Conservation (phyloP, 257 asterid genomes). For the Fraxinus excelsior region DNA sequence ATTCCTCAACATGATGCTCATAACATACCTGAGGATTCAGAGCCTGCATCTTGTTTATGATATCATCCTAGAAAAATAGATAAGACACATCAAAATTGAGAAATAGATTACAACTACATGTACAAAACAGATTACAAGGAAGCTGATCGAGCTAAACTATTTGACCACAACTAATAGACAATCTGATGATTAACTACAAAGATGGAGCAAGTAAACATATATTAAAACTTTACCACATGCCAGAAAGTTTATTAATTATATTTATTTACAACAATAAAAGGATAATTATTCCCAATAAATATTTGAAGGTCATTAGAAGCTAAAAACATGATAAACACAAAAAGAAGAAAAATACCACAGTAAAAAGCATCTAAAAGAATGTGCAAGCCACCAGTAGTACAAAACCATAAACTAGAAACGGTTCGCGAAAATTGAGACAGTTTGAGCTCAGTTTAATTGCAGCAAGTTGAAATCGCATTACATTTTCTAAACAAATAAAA, state of each 20-base stretch:
- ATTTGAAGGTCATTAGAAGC: not conserved
- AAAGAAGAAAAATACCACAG: not conserved
- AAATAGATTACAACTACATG: not conserved
- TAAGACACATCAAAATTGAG: constrained; percentile 14
- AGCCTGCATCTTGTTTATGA: constrained; percentile 62
- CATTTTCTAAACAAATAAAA: not conserved
- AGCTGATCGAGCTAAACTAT: constrained; percentile 7
- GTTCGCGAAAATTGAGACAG: not conserved
- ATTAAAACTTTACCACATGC: not conserved
- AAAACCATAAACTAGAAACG: constrained; percentile 1
- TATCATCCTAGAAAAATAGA: constrained; percentile 57
- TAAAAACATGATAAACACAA: not conserved
- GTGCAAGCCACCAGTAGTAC: constrained; percentile 7
- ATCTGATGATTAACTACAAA: not conserved
- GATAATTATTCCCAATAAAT: too few species aligned
- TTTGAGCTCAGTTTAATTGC: not conserved
- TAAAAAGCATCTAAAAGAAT: not conserved
- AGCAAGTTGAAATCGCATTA: constrained; percentile 3
- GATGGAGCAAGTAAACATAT: not conserved
- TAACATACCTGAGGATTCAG: constrained; percentile 87
- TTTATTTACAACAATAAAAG: too few species aligned
- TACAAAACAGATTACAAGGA: not conserved
- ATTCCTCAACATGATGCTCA: constrained; percentile 6
- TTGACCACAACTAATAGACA: constrained; percentile 4
- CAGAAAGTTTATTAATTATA: too few species aligned